Conservation (phyloP, 345 rosid species). For the Euphorbia lathyris region DNA sequence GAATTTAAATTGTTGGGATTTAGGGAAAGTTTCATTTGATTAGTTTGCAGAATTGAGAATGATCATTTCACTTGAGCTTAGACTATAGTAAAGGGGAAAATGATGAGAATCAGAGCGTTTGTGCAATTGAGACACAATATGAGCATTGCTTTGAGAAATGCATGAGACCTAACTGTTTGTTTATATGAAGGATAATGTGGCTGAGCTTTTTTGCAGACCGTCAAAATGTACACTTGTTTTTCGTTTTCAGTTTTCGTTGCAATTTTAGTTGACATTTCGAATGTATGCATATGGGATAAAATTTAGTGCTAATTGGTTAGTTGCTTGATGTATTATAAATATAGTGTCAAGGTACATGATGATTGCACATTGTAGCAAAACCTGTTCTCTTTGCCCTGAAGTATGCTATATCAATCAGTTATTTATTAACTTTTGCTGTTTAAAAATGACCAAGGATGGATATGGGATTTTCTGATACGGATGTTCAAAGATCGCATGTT, state of each 20-base stretch:
- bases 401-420: background rate
- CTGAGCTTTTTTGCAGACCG: too few species aligned
- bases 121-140: too few species aligned
- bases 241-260: too few species aligned
- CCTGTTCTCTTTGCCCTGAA: background rate
- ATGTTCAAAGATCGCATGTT: conserved; percentile 4
- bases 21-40: background rate
- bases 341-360: background rate
- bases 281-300: too few species aligned
- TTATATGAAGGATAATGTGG: too few species aligned
- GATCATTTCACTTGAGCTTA: background rate
- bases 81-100: background rate
- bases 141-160: too few species aligned
- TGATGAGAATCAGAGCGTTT: background rate
- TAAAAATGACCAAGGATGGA: background rate
- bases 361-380: background rate
- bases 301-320: too few species aligned
- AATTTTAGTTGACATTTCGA: too few species aligned
- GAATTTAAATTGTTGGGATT: background rate
- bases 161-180: too few species aligned
- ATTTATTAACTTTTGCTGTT: conserved; percentile 6
- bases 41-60: background rate
- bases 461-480: conserved; percentile 12
- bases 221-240: too few species aligned
- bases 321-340: background rate